Percentiles rank a stretch among this genome's conserved stretches.
Evolutionary conservation across 768 basidiomycete species (phyloP).

Genomic region (Lyophyllum atratum): DNA sequence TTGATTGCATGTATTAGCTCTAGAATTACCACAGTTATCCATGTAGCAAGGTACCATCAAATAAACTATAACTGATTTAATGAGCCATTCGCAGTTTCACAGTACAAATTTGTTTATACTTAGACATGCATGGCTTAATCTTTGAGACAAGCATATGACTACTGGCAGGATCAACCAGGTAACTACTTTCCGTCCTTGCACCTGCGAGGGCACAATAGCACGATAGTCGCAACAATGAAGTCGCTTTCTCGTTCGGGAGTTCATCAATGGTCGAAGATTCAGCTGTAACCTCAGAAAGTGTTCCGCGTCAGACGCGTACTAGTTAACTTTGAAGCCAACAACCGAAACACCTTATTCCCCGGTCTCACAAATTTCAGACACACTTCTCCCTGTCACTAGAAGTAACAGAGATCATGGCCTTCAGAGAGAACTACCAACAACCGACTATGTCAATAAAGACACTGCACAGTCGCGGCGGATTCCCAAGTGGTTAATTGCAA

Average conservation of each 20-base stretch:
- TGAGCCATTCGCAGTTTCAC: conserved; percentile 69
- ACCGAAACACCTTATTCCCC: conserved; percentile 44
- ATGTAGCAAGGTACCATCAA: too few species aligned
- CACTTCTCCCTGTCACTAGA: conserved; percentile 23
- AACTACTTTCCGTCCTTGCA: conserved; percentile 21
- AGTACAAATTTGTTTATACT: conserved; percentile 39
- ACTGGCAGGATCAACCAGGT: conserved; percentile 86
- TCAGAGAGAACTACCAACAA: conserved; percentile 40
- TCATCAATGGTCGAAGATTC: conserved; percentile 26
- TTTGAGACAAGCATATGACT: conserved; percentile 85
- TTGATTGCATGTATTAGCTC: too few species aligned
- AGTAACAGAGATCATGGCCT: conserved; percentile 36
- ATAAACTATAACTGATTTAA: conserved; percentile 81
- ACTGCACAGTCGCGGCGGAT: conserved; percentile 34
- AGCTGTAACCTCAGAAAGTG: conserved; percentile 14
- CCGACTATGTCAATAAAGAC: conserved; percentile 22
- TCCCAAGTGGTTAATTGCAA: conserved; percentile 36
- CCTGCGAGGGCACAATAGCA: background rate
- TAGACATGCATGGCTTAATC: conserved; percentile 85
- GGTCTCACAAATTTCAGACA: conserved; percentile 46
- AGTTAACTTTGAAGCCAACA: conserved; percentile 20
- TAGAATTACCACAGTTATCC: too few species aligned
- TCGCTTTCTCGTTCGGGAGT: conserved; percentile 26
- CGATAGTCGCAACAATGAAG: conserved; percentile 10
- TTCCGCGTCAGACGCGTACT: conserved; percentile 18